Base-by-base conservation (phyloP, 805 yeast species). In the Sugiyamaella americana region DNA sequence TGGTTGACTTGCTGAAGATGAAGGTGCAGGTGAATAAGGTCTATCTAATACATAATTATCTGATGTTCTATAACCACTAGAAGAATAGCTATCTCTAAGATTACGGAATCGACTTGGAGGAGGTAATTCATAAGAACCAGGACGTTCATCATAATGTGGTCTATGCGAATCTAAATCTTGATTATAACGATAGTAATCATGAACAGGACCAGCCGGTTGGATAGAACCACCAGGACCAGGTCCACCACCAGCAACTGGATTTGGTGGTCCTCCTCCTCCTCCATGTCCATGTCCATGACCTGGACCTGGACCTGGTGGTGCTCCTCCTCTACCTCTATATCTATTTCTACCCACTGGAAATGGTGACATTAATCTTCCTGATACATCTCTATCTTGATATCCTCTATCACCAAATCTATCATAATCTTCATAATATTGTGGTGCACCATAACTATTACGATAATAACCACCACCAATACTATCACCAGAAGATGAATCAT, bases 1-100 rank as follows among this genome's bases (percentile, higher is more conserved):
- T 17, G 48, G 44, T 24, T 29, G 46, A 20, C 42, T 44, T 10
- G 39, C 40, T 8, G 51, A 40, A 13, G 45, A 40, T 22, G 47
- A 37, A 8, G 47, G 46, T 5, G 42, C 46, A 34, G 46, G 40
- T 22, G 37, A 42, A 23, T 36, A 47, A 8, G 47, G 47, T 19
- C 47, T 44, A 3, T 44, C 47, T 19, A 44, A 17, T 3, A 22
- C 26, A 19, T 16, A 35, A 29, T 11, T 29, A 11, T 29, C 34
- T 41, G 44, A 38, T 4, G 44, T 41, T 5, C 41, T 17, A 20
- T 43, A 43, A 16, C 47, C 35, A 23, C 37, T 40, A 16, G 35
- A 23, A 17, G 46, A 43, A 3, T 8, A 17, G 18, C 46, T 43
- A 36, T 40, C 17, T 6, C 40, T 21, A 37, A 26, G 32, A 13